These are phyloP conservation scores for Colletotrichum lupini DNA, from an alignment of 2,329 filamentous ascomycete genomes.

Conservation along the genomic window DNA sequence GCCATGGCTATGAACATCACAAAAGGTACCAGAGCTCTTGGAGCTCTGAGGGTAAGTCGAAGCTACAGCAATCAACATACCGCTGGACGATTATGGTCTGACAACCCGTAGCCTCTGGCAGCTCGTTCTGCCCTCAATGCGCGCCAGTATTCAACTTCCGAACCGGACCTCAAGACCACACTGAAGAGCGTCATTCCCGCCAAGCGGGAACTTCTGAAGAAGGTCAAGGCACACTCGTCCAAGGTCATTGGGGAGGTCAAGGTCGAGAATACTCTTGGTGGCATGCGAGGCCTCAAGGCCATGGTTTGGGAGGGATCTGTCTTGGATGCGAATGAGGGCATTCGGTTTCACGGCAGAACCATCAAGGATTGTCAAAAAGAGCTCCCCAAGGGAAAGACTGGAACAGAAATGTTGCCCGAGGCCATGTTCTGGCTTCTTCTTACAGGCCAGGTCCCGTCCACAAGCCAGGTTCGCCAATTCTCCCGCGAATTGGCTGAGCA, in stretches of 20 bases:
- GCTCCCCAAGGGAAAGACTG: slow-evolving; percentile 90
- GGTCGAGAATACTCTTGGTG: slow-evolving; percentile 92
- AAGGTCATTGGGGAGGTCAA: slow-evolving; percentile 93
- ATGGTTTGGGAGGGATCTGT: slow-evolving; percentile 99
- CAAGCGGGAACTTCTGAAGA: slow-evolving; percentile 92
- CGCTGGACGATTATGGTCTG: not conserved
- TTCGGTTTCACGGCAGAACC: slow-evolving; percentile 96
- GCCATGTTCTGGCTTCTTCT: slow-evolving; percentile 99
- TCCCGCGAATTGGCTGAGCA: slow-evolving; percentile 90
- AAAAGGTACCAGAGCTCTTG: slow-evolving; percentile 70
- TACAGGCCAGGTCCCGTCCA: slow-evolving; percentile 90
- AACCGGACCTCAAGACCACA: slow-evolving; percentile 90
- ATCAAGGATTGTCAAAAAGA: slow-evolving; percentile 98
- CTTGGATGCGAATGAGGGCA: slow-evolving; percentile 95
- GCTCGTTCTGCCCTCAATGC: slow-evolving; percentile 43
- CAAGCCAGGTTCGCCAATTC: slow-evolving; percentile 82
- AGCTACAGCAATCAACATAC: no score
- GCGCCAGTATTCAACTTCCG: slow-evolving; percentile 73
- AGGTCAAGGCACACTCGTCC: slow-evolving; percentile 86
- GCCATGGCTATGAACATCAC: slow-evolving; percentile 74
- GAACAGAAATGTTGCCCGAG: slow-evolving; percentile 97
- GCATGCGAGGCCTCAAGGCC: slow-evolving; percentile 96
- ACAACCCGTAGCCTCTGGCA: slow-evolving; percentile 30
- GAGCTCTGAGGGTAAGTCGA: slow-evolving; percentile 69
- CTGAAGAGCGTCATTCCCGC: slow-evolving; percentile 87